Base-by-base conservation (phyloP, 2,329 filamentous ascomycete genomes). In the Colletotrichum salicis region DNA sequence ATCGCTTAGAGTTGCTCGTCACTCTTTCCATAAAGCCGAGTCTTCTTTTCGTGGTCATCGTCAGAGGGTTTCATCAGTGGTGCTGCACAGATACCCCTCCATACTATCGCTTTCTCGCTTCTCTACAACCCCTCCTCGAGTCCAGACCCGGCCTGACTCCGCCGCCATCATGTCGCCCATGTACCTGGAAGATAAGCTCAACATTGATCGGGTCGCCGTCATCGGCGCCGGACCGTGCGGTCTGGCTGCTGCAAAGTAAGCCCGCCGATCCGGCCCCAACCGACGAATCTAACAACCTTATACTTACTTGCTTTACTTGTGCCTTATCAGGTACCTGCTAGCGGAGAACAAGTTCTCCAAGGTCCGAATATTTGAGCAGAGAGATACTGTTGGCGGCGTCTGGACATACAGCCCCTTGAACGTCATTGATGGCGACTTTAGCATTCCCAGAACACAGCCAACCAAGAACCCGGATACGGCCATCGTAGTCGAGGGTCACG, bases 161-260 rank as follows among this genome's bases (percentile, higher is more conserved):
- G 35, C 65, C 48, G 35, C 65, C 59, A 56, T 45, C 27, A 76
- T 76, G 75, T 75, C 76, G 27, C 73, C 76, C 22, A 67, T 73
- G 15, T 66, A 67, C 45, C 51, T 59, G 33, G 67, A 73, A 12
- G 66, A 73, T 11, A 71, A 62, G 41, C 48, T 80, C 54, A 74
- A 78, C 37, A 74, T 89, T 29, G 82, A 83, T 65, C 85, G 82
- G 15, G 85, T 94, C 74, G 92, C 91, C 71, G 87, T 95, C 55
- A 90, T 95, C 71, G 93, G 93, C n/a, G 92, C 91, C 13, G 93
- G 93, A 0, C 91, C 93, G 1, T 88, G 88, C 72, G 93, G 93
- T 8, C 82, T 94, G 3, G 88, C 89, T 65, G 89, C 90, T 37
- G 91, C 80, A 45, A 83, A 80, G 81, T 82, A 76, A 61, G 76